Base-by-base conservation (phyloP, 2,329 filamentous ascomycete species). In the Ceratocystis alfenasii region DNA sequence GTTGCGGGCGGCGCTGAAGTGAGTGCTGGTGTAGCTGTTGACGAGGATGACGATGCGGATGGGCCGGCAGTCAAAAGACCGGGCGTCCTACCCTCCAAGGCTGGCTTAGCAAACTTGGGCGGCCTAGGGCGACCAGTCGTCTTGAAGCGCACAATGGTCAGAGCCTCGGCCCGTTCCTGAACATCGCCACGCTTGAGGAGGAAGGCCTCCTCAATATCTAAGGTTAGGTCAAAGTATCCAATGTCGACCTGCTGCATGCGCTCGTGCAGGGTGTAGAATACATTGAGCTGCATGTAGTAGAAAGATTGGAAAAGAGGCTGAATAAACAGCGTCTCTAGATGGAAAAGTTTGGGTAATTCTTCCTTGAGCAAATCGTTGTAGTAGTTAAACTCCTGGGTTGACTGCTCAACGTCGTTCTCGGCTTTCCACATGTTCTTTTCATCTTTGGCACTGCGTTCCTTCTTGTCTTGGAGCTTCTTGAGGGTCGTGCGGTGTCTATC, bases 231-330 rank as follows among this genome's bases (percentile, higher is more conserved):
- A 76, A 99, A 99, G 78, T 99, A 99, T 68, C 91, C 91, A 73
- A 99, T 99, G 73, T 97, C 92, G 75, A 95, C 91, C 70, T 83
- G 86, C 78, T 99, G 94, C 94, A 99, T 99, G 77, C 87, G 90
- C 77, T 97, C 93, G 75, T 99, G 94, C 65, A 99, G 81, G 0
- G 94, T 99, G 77, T 99, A 99, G 76, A 97, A 99, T 70, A 99
- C 90, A 76, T 99, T 99, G 70, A 99, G 84, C 76, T 99, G 94
- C 94, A 99, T 99, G 80, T 97, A 99, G 78, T 99, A 99, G 79
- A 99, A 99, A 8, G 90, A 95, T 75, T 97, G 94, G 81, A 99
- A 99, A 6, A 99, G 84, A 2, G 94, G 94, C 70, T 90, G 87
- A 75, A 99, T 99, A 75, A 99, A 97, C 75, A 97, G 88, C 69